Base-by-base conservation (phyloP, 192 early-diverging fungal species). In the Gonapodya prolifera region DNA sequence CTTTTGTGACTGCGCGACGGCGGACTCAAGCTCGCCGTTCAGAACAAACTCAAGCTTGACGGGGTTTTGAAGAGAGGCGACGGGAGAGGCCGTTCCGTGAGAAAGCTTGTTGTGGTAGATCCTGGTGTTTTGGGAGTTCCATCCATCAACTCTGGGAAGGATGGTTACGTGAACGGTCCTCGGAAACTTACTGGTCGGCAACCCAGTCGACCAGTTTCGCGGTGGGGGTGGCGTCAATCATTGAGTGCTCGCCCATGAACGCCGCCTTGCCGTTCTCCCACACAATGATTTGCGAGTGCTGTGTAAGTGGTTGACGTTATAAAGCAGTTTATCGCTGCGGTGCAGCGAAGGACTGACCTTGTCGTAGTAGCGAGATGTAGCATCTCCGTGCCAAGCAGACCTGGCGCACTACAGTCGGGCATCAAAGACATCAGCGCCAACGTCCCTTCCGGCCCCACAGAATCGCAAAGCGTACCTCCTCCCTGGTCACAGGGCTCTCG, bases 221-320 rank as follows among this genome's bases (percentile, higher is more conserved):
- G 71, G 71, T 96, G 32, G 93, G 91, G n/a, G 94, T 99, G 73
- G 94, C 97, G 79, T 99, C 97, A 95, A 99, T 89, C 85, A 86
- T 89, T 32, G 82, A 83, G 81, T 89, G 87, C 85, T 99, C 97
- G 77, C 91, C 96, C 69, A 91, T 89, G 88, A 97, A 96, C 30
- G 94, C 97, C 69, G 96, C 95, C 84, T 94, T 95, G 80, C 94
- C 97, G 88, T 99, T 99, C 77, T 96, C 96, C 85, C 93, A 96
- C 74, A 97, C 92, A 83, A 98, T 93, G 75, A 99, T 96, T 86
- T 99, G 96, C 76, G 95, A 86, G 45, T 61, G 45, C 45, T 61
- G 45, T 23, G 45, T 16, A 23, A 61, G n/a, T n/a, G n/a, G n/a
- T n/a, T n/a, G n/a, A n/a, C n/a, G n/a, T n/a, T n/a, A n/a, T n/a